phyloP scores from a whole-genome alignment of 805 yeast genomes.

The Vanderwaltozyma tropicalis region DNA sequence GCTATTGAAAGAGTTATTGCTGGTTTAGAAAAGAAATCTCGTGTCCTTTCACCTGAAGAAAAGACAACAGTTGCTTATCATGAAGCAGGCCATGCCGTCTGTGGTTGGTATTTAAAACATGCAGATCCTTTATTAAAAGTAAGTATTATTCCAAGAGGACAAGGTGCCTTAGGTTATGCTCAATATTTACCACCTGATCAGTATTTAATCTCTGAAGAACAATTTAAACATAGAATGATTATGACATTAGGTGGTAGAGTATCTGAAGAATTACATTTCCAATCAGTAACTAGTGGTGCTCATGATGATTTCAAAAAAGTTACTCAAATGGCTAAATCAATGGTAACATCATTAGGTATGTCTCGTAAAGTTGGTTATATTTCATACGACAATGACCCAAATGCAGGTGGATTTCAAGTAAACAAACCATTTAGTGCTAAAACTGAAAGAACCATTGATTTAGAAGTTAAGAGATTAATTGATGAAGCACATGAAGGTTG shows the following conservation, averaged over 20 bases:
- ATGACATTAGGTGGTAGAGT: constrained; percentile 98
- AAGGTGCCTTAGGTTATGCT: constrained; percentile 95
- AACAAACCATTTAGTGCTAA: constrained; percentile 86
- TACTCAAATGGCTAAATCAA: constrained; percentile 82
- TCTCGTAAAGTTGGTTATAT: constrained; percentile 77
- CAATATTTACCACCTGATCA: constrained; percentile 93
- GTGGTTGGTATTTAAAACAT: constrained; percentile 88
- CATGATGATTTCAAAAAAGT: constrained; percentile 94
- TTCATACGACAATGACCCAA: constrained; percentile 43
- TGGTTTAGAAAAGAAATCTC: constrained; percentile 85
- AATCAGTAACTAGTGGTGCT: constrained; percentile 92
- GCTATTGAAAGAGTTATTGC: constrained; percentile 97
- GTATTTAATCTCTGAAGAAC: constrained; percentile 64
- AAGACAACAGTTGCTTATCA: constrained; percentile 89
- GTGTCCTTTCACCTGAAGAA: constrained; percentile 75
- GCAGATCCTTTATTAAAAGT: constrained; percentile 95
- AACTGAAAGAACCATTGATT: constrained; percentile 72
- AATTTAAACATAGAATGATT: constrained; percentile 80
- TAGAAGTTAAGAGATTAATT: constrained; percentile 71
- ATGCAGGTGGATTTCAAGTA: constrained; percentile 20
- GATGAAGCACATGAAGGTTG: constrained; percentile 67
- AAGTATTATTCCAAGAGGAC: constrained; percentile 93
- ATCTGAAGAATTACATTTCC: constrained; percentile 85
- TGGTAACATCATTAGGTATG: constrained; percentile 94
- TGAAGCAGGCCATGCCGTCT: constrained; percentile 98